Evolutionary conservation across 2,329 filamentous ascomycete species (phyloP).

Genomic region (Boeremia exigua): DNA sequence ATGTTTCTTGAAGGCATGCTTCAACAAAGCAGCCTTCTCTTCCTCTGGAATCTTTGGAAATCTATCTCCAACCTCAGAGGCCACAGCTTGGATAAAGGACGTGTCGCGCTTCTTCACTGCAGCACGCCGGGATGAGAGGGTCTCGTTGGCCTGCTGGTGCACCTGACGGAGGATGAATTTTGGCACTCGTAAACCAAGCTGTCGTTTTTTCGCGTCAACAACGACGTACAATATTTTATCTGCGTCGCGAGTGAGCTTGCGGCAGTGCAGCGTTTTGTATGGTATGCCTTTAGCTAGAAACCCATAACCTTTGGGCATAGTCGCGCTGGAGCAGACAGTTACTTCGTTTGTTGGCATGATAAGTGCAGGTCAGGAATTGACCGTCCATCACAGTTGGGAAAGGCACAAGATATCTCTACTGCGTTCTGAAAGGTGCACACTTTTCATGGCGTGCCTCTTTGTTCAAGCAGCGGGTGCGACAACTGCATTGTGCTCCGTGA

Average conservation of each 20-base stretch:
- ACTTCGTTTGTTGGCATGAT: slow-evolving; percentile 26
- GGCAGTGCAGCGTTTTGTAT: slow-evolving; percentile 45
- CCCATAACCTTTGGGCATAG: slow-evolving; percentile 40
- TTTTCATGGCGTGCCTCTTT: not conserved
- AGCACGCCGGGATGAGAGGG: slow-evolving; percentile 48
- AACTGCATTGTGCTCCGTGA: not conserved
- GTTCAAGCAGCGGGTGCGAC: not conserved
- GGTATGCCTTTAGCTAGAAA: slow-evolving; percentile 43
- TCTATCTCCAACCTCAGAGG: slow-evolving; percentile 42
- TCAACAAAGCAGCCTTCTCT: slow-evolving; percentile 46
- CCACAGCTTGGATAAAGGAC: slow-evolving; percentile 26
- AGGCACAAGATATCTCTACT: not conserved
- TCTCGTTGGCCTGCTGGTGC: slow-evolving; percentile 47
- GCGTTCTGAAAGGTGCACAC: not conserved
- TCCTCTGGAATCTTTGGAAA: slow-evolving; percentile 52
- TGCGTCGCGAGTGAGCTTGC: slow-evolving; percentile 40
- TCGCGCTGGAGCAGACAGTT: slow-evolving; percentile 24
- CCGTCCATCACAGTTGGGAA: not conserved
- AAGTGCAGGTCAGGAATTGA: not conserved
- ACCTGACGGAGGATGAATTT: slow-evolving; percentile 48
- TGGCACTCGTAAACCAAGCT: slow-evolving; percentile 54
- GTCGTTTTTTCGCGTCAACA: slow-evolving; percentile 30
- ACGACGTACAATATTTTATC: slow-evolving; percentile 37
- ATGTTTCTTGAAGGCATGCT: slow-evolving; percentile 54
- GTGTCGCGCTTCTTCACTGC: slow-evolving; percentile 46